Evolutionary conservation across 305 asterid genomes (phyloP), one percentile per base, ranked within the genome.

Genomic region (Fraxinus velutina): DNA sequence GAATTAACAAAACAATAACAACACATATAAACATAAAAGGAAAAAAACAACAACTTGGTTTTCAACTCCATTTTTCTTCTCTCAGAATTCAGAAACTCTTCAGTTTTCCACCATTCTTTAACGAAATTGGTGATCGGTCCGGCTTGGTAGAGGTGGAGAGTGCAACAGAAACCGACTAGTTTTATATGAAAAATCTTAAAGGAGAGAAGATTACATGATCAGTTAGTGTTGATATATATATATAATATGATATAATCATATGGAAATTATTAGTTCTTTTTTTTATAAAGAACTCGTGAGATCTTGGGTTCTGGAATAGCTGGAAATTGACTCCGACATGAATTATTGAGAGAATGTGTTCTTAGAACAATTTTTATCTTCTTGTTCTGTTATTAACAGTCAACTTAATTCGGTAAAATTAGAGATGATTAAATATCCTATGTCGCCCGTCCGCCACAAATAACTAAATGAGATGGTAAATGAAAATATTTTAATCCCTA

Each of bases 331-430:
- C 78, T 82, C 90, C 90, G 88, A 86, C 96, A 89, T 42, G 75
- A 90, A 87, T 92, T 94, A 90, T 88, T 91, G 91, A 82, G 80
- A 85, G 94, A 90, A 91, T 90, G 93, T 89, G 94, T 87, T 87
- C 85, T 83, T 83, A 85, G 70, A 84, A 21, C 73, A 52, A 8
- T 70, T 44, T 77, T 64, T 73, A 52, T 52, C 62, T 15, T 52
- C 22, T 75, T 30, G 30, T 79, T 37, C 44, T 84, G 64, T 29
- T 66, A 82, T 81, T 17, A 30, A 42, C 78, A 79, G 87, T 88
- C 89, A 80, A 88, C 87, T 76, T 77, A 37, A 55, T 72, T 78
- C 71, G 34, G 52, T 27, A 66, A 19, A 37, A 15, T 52, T 52
- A 52, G 62, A n/a, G 62, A 50, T 50, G 22, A 50, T 15, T 15